phyloP scores from a whole-genome alignment of 495 filamentous ascomycete species.

The Penicillium paxilli region DNA sequence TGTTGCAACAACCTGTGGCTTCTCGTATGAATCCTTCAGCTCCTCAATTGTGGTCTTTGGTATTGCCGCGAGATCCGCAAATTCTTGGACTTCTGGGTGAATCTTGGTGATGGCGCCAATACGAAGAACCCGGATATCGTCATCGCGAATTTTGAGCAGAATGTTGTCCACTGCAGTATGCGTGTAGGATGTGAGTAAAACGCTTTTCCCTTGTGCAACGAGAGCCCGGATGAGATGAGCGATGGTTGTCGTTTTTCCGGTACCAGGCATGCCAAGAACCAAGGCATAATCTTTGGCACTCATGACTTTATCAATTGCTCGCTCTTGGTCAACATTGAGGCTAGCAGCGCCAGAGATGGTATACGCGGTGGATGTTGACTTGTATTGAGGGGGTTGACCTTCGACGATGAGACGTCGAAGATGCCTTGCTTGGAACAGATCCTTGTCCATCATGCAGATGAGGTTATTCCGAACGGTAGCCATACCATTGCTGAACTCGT shows the following conservation, averaged over 20 bases:
- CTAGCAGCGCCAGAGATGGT: constrained; percentile 46
- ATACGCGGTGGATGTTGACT: constrained; percentile 59
- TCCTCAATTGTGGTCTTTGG: constrained; percentile 77
- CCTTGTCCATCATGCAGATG: constrained; percentile 84
- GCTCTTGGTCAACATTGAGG: constrained; percentile 84
- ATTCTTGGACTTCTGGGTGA: constrained; percentile 80
- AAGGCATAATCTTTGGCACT: constrained; percentile 91
- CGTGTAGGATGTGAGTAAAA: constrained; percentile 91
- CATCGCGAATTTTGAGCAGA: constrained; percentile 80
- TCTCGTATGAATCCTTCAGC: constrained; percentile 76
- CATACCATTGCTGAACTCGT: constrained; percentile 98
- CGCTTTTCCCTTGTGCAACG: constrained; percentile 84
- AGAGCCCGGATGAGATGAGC: constrained; percentile 94
- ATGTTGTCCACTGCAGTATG: constrained; percentile 99
- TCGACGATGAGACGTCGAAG: constrained; percentile 79
- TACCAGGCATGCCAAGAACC: constrained; percentile 96
- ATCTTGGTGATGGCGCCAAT: constrained; percentile 81
- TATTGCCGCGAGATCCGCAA: constrained; percentile 72
- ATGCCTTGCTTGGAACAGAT: constrained; percentile 67
- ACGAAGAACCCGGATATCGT: constrained; percentile 77
- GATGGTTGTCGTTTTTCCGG: constrained; percentile 96
- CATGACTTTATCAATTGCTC: constrained; percentile 91
- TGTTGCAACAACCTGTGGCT: constrained; percentile 85
- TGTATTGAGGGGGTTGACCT: constrained; percentile 70
- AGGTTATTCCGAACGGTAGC: constrained; percentile 91